These are phyloP conservation scores for Phaseolus lunatus DNA, from an alignment of 306 rosid genomes.

Conservation along the genomic window DNA sequence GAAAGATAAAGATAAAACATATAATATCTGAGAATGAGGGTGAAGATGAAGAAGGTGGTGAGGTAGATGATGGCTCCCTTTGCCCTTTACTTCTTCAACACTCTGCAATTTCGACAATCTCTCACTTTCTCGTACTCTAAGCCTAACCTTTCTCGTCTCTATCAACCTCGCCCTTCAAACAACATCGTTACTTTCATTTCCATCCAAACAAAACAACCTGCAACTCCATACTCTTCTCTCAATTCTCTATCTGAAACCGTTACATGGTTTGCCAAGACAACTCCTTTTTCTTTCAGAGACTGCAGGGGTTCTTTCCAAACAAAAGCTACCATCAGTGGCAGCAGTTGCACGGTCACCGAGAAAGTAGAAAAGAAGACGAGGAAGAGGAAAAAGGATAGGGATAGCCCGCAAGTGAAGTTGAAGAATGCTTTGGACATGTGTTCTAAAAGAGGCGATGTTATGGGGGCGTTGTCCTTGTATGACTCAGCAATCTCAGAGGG, in stretches of 20 bases:
- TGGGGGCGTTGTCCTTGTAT: conserved; percentile 72
- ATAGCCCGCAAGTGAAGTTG: conserved; percentile 54
- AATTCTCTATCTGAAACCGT: conserved; percentile 34
- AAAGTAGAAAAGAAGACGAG: conserved; percentile 44
- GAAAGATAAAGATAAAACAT: background rate
- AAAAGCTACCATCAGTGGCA: background rate
- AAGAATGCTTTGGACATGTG: conserved; percentile 73
- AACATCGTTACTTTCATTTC: conserved; percentile 41
- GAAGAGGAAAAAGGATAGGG: conserved; percentile 54
- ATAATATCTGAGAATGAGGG: background rate
- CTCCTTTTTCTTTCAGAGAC: conserved; percentile 33
- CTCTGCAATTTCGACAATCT: conserved; percentile 54
- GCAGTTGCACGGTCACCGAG: conserved; percentile 32
- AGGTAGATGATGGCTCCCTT: conserved; percentile 49
- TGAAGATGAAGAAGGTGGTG: conserved; percentile 27
- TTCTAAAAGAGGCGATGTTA: conserved; percentile 81
- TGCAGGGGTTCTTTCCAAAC: conserved; percentile 46
- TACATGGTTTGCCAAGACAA: conserved; percentile 45
- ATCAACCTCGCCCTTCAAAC: conserved; percentile 10
- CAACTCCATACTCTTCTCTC: conserved; percentile 48
- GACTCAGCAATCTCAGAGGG: conserved; percentile 67
- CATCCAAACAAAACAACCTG: conserved; percentile 31
- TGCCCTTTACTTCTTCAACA: conserved; percentile 51
- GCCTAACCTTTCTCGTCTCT: conserved; percentile 31
- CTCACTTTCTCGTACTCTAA: conserved; percentile 42